Percentiles rank a stretch among this genome's conserved stretches.
phyloP scores from a whole-genome alignment of 225 moss, liverwort and hornwort genomes.

The Straminergon stramineum region DNA sequence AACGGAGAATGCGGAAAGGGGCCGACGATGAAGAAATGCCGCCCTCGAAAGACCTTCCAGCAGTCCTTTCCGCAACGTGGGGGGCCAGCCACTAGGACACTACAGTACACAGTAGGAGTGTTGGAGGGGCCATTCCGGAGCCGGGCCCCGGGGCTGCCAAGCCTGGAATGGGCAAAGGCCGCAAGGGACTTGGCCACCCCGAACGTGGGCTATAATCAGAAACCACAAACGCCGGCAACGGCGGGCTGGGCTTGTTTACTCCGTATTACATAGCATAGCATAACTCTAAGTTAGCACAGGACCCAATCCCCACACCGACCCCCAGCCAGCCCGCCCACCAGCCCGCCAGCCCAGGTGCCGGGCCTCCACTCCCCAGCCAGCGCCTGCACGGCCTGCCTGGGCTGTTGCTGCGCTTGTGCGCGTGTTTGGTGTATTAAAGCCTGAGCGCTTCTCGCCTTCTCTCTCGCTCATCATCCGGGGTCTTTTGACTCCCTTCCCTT shows the following conservation, averaged over 20 bases:
- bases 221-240: not conserved
- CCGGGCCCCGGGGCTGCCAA: not conserved
- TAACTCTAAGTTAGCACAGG: no score
- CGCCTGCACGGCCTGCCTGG: not conserved
- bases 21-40: not conserved
- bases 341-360: not conserved
- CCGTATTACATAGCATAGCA: no score
- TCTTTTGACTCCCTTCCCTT: not conserved
- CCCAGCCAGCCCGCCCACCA: not conserved
- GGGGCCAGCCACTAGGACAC: not conserved
- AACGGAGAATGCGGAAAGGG: not conserved
- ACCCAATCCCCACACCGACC: not conserved
- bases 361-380: not conserved
- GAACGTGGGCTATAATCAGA: not conserved
- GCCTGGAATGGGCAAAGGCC: not conserved
- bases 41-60: not conserved
- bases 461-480: not conserved
- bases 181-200: not conserved
- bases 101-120: not conserved
- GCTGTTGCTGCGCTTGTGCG: not conserved
- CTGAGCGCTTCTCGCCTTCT: not conserved
- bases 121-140: not conserved
- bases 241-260: not conserved
- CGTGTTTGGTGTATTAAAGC: not conserved
- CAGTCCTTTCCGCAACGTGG: not conserved